Evolutionary conservation across 2,329 filamentous ascomycete genomes (phyloP).

Genomic region (Fusarium piperis): DNA sequence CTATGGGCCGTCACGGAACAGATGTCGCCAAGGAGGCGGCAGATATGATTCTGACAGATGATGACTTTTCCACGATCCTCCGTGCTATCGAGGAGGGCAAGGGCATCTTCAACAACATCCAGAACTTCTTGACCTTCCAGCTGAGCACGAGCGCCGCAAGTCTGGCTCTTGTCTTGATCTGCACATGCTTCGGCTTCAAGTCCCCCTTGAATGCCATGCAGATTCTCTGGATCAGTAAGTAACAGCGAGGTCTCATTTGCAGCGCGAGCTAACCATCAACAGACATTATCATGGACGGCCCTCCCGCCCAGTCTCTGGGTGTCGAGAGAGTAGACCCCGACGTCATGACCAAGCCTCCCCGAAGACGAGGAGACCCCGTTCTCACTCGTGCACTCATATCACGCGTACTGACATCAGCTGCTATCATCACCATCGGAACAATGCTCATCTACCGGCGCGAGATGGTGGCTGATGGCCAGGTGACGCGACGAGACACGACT

Average conservation of each 20-base stretch:
- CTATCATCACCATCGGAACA: slow-evolving; percentile 92
- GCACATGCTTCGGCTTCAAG: slow-evolving; percentile 91
- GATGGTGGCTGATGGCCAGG: slow-evolving; percentile 83
- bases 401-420: slow-evolving; percentile 86
- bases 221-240: slow-evolving; percentile 98
- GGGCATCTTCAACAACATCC: slow-evolving; percentile 99
- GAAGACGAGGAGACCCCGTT: slow-evolving; percentile 86
- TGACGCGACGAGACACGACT: slow-evolving; percentile 94
- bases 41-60: slow-evolving; percentile 92
- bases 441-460: slow-evolving; percentile 91
- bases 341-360: slow-evolving; percentile 89
- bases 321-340: slow-evolving; percentile 95
- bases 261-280: slow-evolving; percentile 25
- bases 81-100: slow-evolving; percentile 98
- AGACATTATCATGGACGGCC: slow-evolving; percentile 99
- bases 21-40: slow-evolving; percentile 96
- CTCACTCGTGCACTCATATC: slow-evolving; percentile 85
- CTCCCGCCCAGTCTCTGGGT: slow-evolving; percentile 94
- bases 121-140: slow-evolving; percentile 99
- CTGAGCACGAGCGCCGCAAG: slow-evolving; percentile 96
- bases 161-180: slow-evolving; percentile 88
- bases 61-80: slow-evolving; percentile 91
- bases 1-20: slow-evolving; percentile 94
- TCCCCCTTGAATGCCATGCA: slow-evolving; percentile 99
- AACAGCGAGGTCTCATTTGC: neutral